Evolutionary conservation across 2,329 filamentous ascomycete genomes (phyloP).

Genomic region (Diatrype stigma): DNA sequence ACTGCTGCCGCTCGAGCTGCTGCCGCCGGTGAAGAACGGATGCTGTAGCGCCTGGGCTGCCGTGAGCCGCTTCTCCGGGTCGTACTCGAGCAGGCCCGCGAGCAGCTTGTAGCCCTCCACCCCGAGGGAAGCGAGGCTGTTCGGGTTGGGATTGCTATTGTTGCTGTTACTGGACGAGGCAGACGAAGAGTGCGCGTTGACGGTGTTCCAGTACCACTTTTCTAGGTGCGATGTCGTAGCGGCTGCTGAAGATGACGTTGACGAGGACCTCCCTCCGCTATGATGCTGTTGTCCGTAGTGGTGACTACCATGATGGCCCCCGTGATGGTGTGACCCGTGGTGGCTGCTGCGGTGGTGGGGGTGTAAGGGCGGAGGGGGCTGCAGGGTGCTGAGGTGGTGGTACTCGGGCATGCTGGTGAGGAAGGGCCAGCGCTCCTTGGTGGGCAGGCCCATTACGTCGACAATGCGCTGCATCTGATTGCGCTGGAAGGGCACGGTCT

Average conservation of each 20-base stretch:
- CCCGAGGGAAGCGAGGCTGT: conserved; percentile 56
- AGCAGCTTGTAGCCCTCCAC: conserved; percentile 79
- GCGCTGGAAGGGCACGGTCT: conserved; percentile 92
- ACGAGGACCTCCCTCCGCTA: conserved; percentile 4
- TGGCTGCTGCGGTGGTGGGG: conserved; percentile 27
- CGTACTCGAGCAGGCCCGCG: conserved; percentile 81
- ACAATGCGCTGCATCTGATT: conserved; percentile 99
- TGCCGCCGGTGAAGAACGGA: conserved; percentile 69
- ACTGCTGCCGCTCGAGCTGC: neutral
- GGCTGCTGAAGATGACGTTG: conserved; percentile 18
- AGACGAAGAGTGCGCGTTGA: conserved; percentile 53
- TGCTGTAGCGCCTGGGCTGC: conserved; percentile 87
- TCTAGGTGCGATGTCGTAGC: conserved; percentile 55
- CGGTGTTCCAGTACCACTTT: conserved; percentile 72
- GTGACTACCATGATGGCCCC: conserved; percentile 24
- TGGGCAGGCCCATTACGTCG: conserved; percentile 89
- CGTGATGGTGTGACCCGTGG: neutral
- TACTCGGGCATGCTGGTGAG: conserved; percentile 85
- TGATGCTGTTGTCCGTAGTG: conserved; percentile 23
- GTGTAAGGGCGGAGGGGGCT: conserved; percentile 45
- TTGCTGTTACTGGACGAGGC: conserved; percentile 28
- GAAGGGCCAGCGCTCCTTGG: conserved; percentile 83
- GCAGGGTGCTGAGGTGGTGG: conserved; percentile 58
- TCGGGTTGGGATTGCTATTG: conserved; percentile 20
- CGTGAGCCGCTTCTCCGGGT: conserved; percentile 82